Evolutionary conservation across 176 grass and related monocot species (phyloP), one percentile per base, ranked within the genome.

Genomic region (Carex littledalei): DNA sequence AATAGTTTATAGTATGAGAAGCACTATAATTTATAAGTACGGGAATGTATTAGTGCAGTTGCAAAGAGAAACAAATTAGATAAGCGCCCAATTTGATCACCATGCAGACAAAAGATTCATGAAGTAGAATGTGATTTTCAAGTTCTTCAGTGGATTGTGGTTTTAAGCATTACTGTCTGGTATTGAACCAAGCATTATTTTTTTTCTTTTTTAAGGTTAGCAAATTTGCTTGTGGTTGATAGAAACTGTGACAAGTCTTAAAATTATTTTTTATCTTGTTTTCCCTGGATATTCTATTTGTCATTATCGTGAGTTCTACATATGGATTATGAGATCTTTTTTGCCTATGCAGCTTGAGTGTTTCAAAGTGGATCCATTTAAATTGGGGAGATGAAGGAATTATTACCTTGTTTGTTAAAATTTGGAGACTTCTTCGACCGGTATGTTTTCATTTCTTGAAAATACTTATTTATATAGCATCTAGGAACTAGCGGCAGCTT

Each of bases 341-440:
- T 90, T 87, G 3, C 8, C 78, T 11, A 52, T 95, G 84, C 78
- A 99, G 96, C 89, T 95, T 99, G 90, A 99, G 96, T 88, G 96
- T 99, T 62, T 88, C 96, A 68, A 99, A 99, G 86, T 99, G 96
- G 93, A 89, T 99, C 88, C 96, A 99, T 75, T 85, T 99, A 75
- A 99, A 99, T 81, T 99, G 96, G 93, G 96, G 96, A 58, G 96
- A 99, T 79, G 91, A 95, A 86, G 96, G 96, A 66, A 80, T 99
- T 60, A 94, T 94, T 64, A 92, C 77, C 78, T 87, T 95, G 77
- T 99, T 95, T 41, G 88, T 88, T 61, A 99, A 99, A 89, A 92
- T 95, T 68, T 99, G 96, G 96, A 95, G 71, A 69, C 88, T 94
- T 85, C 90, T 99, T 76, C 89, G 88, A 86, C 88, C 87, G 78